A percentile compares a stretch with the other conserved stretches of the same genome.
These are phyloP conservation scores for Tuber brumale DNA, from an alignment of 495 filamentous ascomycete genomes.

Conservation along the genomic window DNA sequence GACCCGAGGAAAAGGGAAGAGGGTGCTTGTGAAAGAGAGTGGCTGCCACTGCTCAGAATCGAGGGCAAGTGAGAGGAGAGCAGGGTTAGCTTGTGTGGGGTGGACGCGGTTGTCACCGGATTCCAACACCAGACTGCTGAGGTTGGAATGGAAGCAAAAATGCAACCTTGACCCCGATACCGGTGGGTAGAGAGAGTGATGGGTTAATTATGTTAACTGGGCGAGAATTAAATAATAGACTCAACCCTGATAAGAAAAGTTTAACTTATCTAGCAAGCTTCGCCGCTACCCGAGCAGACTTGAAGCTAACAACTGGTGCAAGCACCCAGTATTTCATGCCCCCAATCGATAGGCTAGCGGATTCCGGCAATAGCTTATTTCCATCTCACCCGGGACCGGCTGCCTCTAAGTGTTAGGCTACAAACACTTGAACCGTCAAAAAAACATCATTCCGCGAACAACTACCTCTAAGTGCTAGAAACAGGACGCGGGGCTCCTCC, in stretches of 20 bases:
- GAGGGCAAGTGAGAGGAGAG: not conserved
- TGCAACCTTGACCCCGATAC: not conserved
- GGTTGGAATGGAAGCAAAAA: not conserved
- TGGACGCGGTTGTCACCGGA: not conserved
- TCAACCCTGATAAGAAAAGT: not conserved
- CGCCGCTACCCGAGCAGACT: not conserved
- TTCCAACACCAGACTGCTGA: not conserved
- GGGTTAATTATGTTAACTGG: not conserved
- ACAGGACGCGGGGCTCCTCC: not conserved
- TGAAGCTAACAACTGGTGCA: not conserved
- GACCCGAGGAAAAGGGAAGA: not conserved
- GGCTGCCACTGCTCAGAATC: not conserved
- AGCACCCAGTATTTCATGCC: not conserved
- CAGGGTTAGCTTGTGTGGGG: not conserved
- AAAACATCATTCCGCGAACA: not conserved
- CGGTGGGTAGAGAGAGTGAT: not conserved
- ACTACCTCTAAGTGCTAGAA: not conserved
- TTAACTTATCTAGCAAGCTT: not conserved
- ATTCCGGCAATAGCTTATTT: not conserved
- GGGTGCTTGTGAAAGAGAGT: not conserved
- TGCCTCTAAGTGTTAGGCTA: not conserved
- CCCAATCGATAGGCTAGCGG: not conserved
- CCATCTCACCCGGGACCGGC: not conserved
- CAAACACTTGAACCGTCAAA: not conserved
- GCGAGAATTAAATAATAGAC: not conserved